phyloP scores from a whole-genome alignment of 73 alveolate species.

The Tetrahymena elliotti region DNA sequence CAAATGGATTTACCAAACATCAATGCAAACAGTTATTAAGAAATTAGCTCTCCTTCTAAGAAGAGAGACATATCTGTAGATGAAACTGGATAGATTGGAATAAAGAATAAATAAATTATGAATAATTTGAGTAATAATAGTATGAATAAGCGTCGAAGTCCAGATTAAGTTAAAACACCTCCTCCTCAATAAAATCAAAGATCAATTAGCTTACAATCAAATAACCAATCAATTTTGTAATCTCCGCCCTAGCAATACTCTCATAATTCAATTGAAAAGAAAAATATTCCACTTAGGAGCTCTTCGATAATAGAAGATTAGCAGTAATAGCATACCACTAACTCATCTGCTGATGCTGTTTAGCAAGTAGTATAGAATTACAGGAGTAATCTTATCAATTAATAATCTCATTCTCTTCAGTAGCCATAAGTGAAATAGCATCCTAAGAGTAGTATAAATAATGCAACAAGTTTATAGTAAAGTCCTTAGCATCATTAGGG shows the following conservation, averaged over 20 bases:
- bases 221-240: neutral
- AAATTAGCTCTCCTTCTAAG: neutral
- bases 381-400: neutral
- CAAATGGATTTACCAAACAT: neutral
- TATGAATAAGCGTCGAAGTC: neutral
- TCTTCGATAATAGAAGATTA: neutral
- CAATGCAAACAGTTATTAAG: neutral
- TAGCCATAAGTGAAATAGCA: neutral
- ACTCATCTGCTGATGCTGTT: neutral
- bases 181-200: neutral
- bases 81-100: neutral
- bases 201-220: neutral
- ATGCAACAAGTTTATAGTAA: neutral
- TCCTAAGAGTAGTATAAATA: neutral
- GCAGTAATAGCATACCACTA: neutral
- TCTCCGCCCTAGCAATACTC: neutral
- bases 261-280: neutral
- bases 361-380: neutral
- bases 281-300: neutral
- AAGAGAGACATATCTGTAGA: neutral
- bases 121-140: neutral
- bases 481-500: neutral
- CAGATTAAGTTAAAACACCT: neutral
- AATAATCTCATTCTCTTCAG: neutral
- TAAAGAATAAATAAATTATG: neutral